Conservation (phyloP, 352 stramenopile species). For the Phytophthora tentaculata region DNA sequence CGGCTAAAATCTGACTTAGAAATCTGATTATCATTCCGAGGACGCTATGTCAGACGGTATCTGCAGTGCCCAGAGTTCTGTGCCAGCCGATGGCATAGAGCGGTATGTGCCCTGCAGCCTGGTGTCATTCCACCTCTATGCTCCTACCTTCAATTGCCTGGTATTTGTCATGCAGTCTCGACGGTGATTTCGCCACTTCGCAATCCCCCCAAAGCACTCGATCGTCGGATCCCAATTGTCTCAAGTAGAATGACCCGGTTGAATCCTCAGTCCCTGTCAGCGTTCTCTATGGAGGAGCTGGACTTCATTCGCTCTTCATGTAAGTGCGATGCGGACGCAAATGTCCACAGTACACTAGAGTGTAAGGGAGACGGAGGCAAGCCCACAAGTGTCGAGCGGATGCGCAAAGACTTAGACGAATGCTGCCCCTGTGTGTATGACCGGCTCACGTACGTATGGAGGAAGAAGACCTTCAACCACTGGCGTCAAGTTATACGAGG, state of each 20-base stretch:
- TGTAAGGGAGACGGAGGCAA: constrained; percentile 15
- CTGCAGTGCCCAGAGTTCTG: neutral
- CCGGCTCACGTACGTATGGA: constrained; percentile 75
- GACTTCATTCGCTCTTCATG: constrained; percentile 67
- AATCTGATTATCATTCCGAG: constrained; percentile 13
- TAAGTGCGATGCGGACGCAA: constrained; percentile 55
- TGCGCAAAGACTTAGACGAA: constrained; percentile 41
- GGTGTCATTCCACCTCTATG: neutral
- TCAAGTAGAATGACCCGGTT: constrained; percentile 17
- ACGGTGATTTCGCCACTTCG: constrained; percentile 4
- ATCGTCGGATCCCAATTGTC: neutral
- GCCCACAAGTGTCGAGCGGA: constrained; percentile 17
- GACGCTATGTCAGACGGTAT: constrained; percentile 17
- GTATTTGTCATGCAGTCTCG: neutral
- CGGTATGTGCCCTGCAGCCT: neutral
- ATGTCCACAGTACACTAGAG: constrained; percentile 39
- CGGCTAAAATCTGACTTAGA: neutral
- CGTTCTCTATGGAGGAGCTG: constrained; percentile 63
- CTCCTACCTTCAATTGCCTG: constrained; percentile 13
- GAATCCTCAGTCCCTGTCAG: constrained; percentile 24
- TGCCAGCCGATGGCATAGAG: neutral
- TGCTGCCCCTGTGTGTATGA: constrained; percentile 76
- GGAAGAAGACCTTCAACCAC: constrained; percentile 82
- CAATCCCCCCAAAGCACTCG: constrained; percentile 9
- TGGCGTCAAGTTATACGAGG: constrained; percentile 57